Evolutionary conservation across 2,329 filamentous ascomycete species (phyloP), one percentile per base, ranked within the genome.

Genomic region (Aspergillus arachidicola): DNA sequence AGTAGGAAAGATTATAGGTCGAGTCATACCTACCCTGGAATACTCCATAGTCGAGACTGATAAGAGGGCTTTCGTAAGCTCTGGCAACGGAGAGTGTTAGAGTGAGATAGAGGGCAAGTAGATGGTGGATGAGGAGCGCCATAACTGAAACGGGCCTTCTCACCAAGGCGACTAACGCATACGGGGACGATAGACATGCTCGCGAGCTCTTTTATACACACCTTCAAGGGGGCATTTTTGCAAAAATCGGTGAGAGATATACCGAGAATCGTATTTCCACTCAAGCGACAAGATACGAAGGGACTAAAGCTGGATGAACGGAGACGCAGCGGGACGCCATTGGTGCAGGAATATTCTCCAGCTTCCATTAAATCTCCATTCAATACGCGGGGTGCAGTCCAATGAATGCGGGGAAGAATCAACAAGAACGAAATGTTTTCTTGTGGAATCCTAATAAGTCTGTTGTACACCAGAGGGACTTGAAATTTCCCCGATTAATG

Each of bases 1-100:
- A 89, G 74, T 87, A 86, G 30, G 82, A 84, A 48, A 88, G 82
- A 68, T 88, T 86, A 69, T 87, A 87, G 3, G 72, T 68, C 10
- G 75, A 64, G 21, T 82, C 81, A 67, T 85, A 85, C 53, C 81
- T 80, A 21, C 86, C 86, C 66, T 81, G 76, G 64, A 88, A 86
- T 21, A 76, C 80, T 32, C 83, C 83, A 67, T 85, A 85, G 71
- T 82, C 79, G 7, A 85, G 76, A 3, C 68, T 66, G 7, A 80
- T 78, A 19, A 80, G 66, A 32, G 82, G 78, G 34, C 78, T 66
- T 38, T 67, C 66, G 38, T 69, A 73, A 50, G 68, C 69, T 32
- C 55, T 62, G 26, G 30, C 62, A 19, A 58, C 21, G 36, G 64
- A 61, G 4, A 64, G 21, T 5, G 62, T 61, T 16, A 70, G 59